A percentile compares a stretch with the other conserved stretches of the same genome.
phyloP scores from a whole-genome alignment of 176 grass and related monocot species.

The Oryza nivara region DNA sequence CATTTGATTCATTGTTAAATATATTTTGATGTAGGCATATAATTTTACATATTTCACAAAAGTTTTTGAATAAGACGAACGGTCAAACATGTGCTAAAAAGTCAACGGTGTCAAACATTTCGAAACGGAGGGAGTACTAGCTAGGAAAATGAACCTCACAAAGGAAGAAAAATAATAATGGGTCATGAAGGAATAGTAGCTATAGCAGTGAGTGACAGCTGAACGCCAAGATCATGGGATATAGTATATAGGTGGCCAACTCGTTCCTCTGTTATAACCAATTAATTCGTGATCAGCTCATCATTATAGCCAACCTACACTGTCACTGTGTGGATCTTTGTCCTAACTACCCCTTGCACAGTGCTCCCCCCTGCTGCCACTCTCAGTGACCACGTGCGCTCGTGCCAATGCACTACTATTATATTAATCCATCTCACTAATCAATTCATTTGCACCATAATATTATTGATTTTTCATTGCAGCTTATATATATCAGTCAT shows the following conservation, averaged over 20 bases:
- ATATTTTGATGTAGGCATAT: too few species aligned
- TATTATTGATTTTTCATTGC: neutral
- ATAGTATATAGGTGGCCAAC: neutral
- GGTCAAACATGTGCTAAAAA: too few species aligned
- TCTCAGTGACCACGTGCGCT: too few species aligned
- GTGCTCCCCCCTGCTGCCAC: neutral
- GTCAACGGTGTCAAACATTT: too few species aligned
- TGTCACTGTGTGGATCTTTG: neutral
- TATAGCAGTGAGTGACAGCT: neutral
- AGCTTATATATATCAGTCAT: neutral
- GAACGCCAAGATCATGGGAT: neutral
- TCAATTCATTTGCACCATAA: neutral
- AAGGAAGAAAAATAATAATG: neutral
- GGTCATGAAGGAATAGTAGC: neutral
- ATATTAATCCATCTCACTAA: neutral
- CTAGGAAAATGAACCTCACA: neutral
- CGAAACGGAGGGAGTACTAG: too few species aligned
- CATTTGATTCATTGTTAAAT: too few species aligned
- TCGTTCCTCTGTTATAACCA: neutral
- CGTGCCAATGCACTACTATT: neutral
- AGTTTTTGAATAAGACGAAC: too few species aligned
- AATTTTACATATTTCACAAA: too few species aligned
- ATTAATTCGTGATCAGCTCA: neutral
- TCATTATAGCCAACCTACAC: neutral
- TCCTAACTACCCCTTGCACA: neutral